A percentile compares a stretch with the other conserved stretches of the same genome.
Evolutionary conservation across 176 grass and related monocot genomes (phyloP).

Genomic region (Oryza longistaminata): DNA sequence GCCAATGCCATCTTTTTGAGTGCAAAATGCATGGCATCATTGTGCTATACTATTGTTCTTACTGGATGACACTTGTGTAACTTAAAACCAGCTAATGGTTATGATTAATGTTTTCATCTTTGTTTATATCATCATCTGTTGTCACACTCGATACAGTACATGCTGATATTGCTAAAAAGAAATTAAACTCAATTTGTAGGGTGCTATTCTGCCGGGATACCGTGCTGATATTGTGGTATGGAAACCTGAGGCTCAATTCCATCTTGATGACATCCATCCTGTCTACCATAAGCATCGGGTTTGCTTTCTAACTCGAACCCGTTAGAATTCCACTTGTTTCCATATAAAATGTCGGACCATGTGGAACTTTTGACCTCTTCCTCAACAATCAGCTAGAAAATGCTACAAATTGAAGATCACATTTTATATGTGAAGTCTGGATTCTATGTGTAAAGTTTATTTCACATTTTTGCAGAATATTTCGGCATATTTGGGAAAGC

Average conservation of each 20-base stretch:
- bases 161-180: background rate
- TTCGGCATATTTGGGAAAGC: conserved; percentile 70
- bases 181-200: conserved; percentile 37
- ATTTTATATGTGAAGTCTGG: background rate
- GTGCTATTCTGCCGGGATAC: conserved; percentile 65
- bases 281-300: conserved; percentile 89
- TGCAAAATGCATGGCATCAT: background rate
- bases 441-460: background rate
- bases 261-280: conserved; percentile 64
- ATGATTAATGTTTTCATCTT: background rate
- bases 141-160: background rate
- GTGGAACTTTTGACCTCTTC: background rate
- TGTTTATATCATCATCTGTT: background rate
- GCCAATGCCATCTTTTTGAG: background rate
- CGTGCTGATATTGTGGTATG: conserved; percentile 94
- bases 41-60: background rate
- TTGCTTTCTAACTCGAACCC: conserved; percentile 23
- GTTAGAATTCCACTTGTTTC: background rate
- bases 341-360: background rate
- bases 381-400: background rate
- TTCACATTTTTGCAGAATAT: conserved; percentile 47
- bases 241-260: conserved; percentile 81
- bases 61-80: background rate
- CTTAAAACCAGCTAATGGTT: background rate
- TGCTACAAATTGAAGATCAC: background rate